Evolutionary conservation across 106 monocot species (phyloP).

Genomic region (Xerophyta viscosa): DNA sequence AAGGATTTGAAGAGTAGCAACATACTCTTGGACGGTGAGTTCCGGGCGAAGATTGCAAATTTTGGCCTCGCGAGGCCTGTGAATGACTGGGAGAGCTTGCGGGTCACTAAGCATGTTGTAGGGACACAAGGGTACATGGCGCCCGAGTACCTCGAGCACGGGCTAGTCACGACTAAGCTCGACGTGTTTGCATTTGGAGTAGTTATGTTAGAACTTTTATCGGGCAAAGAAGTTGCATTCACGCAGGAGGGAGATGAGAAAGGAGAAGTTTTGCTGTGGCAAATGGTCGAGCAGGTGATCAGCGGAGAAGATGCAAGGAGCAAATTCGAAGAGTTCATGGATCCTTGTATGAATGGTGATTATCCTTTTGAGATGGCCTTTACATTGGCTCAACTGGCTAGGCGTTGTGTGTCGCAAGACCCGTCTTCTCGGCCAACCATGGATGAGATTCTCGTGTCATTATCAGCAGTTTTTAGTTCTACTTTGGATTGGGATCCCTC

Average conservation of each 20-base stretch:
- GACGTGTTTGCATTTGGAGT: constrained; percentile 91
- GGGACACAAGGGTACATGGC: constrained; percentile 84
- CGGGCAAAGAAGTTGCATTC: constrained; percentile 50
- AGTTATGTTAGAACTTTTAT: constrained; percentile 68
- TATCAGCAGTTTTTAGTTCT: constrained; percentile 55
- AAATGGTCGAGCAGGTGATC: constrained; percentile 18
- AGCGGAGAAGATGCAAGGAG: constrained; percentile 48
- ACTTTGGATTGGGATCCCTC: constrained; percentile 75
- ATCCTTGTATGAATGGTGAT: constrained; percentile 33
- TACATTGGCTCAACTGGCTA: constrained; percentile 66
- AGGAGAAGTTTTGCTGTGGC: constrained; percentile 25
- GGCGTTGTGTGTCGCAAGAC: constrained; percentile 46
- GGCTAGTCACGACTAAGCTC: constrained; percentile 68
- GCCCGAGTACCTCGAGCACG: constrained; percentile 88
- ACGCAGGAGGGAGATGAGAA: constrained; percentile 10
- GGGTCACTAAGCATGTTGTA: constrained; percentile 70
- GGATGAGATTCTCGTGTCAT: constrained; percentile 38
- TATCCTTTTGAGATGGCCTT: constrained; percentile 67
- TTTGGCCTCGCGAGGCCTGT: constrained; percentile 57
- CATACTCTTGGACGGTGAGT: constrained; percentile 52
- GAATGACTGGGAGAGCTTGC: constrained; percentile 10
- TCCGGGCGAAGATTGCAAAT: constrained; percentile 59
- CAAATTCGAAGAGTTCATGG: constrained; percentile 56
- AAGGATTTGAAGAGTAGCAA: constrained; percentile 81
- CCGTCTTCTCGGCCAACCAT: constrained; percentile 31